phyloP scores from a whole-genome alignment of 441 rosid species.

The Capsella rubella region DNA sequence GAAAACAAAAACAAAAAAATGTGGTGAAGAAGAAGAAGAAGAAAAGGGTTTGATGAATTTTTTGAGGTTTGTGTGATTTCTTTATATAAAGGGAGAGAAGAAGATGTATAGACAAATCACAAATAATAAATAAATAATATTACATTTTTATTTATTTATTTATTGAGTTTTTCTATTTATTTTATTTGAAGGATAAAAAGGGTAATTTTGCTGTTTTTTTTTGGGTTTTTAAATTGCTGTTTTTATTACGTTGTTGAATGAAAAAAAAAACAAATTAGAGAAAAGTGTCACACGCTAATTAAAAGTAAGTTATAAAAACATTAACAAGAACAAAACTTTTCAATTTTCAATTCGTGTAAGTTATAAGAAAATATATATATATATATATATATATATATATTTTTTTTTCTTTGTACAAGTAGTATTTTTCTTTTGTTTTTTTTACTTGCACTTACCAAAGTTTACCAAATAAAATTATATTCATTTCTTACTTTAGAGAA shows the following conservation, averaged over 20 bases:
- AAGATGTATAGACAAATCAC: conserved; percentile 1
- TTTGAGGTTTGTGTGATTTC: conserved; percentile 31
- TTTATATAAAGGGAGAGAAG: conserved; percentile 40
- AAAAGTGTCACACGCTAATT: conserved; percentile 12
- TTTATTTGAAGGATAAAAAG: conserved; percentile 8
- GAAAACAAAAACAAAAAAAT: neutral
- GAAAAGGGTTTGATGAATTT: conserved; percentile 33
- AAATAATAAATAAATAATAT: neutral
- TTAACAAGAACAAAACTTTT: conserved; percentile 12
- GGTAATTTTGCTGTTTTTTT: neutral
- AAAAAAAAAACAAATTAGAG: conserved; percentile 5
- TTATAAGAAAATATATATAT: neutral
- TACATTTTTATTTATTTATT: neutral
- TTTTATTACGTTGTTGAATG: conserved; percentile 21
- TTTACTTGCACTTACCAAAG: neutral
- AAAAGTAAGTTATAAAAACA: neutral
- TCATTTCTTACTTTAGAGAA: neutral
- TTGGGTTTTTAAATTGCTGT: neutral
- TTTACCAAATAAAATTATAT: neutral
- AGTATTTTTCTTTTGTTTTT: neutral
- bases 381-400: too few species aligned
- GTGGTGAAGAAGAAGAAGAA: conserved; percentile 33
- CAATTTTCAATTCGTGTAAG: conserved; percentile 11
- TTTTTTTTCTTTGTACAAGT: neutral
- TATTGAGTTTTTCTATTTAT: neutral